Evolutionary conservation across 164 flowering plant species (phyloP).

Genomic region (Berberis thunbergii): DNA sequence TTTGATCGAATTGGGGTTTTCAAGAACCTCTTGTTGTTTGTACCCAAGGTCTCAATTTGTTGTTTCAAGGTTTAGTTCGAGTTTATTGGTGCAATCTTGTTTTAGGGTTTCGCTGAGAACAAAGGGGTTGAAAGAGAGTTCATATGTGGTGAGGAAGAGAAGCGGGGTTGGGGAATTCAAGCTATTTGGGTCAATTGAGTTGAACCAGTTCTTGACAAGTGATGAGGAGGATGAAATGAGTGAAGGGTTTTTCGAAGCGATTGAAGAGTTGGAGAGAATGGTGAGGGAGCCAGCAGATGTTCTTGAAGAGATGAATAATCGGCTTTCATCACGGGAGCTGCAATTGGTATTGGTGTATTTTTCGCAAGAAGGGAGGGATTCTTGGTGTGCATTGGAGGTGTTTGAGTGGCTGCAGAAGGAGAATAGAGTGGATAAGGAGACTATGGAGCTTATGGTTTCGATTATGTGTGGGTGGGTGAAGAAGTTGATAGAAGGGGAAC

Average conservation of each 20-base stretch:
- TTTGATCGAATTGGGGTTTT: conserved; percentile 1
- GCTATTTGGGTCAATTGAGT: conserved; percentile 38
- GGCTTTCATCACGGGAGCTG: conserved; percentile 60
- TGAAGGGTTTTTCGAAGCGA: conserved; percentile 73
- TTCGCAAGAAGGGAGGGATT: conserved; percentile 88
- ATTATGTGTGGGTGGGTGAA: conserved; percentile 87
- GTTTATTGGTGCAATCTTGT: conserved; percentile 3
- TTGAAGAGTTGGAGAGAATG: conserved; percentile 89
- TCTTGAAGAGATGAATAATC: conserved; percentile 70
- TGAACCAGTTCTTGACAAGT: conserved; percentile 48
- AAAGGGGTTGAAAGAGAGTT: conserved; percentile 11
- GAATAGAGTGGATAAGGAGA: conserved; percentile 82
- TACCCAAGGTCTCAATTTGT: not conserved
- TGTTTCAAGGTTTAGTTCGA: conserved; percentile 3
- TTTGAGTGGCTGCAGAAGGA: conserved; percentile 89
- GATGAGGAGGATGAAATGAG: conserved; percentile 64
- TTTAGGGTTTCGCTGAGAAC: conserved; percentile 15
- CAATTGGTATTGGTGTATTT: conserved; percentile 85
- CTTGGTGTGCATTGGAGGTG: conserved; percentile 94
- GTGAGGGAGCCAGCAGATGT: conserved; percentile 78
- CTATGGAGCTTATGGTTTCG: conserved; percentile 95
- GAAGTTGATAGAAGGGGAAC: conserved; percentile 59
- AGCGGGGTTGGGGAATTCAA: conserved; percentile 27
- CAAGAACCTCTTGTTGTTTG: not conserved
- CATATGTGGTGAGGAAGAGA: conserved; percentile 11